These are phyloP conservation scores for Hygrocybe coccinea DNA, from an alignment of 768 basidiomycete genomes.

Conservation along the genomic window DNA sequence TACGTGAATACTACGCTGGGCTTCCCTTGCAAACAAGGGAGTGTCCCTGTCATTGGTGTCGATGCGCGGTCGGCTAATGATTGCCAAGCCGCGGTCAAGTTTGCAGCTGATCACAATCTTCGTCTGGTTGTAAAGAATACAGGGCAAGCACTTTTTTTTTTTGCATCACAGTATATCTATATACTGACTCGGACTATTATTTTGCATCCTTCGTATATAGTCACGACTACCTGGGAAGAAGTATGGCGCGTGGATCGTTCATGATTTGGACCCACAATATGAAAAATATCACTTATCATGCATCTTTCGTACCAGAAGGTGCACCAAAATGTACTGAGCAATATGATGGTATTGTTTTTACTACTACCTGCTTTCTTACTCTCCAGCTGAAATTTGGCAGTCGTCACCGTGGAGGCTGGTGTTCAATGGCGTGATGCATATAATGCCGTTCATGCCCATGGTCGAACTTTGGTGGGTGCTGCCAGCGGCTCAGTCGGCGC, in stretches of 20 bases:
- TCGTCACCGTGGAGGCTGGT: constrained; percentile 36
- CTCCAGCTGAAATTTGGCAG: constrained; percentile 11
- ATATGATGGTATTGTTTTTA: constrained; percentile 15
- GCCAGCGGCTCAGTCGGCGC: constrained; percentile 35
- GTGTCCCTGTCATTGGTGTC: constrained; percentile 38
- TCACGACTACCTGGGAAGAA: constrained; percentile 39
- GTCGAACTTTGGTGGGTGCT: constrained; percentile 42
- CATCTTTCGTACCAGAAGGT: constrained; percentile 30
- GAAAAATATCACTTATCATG: constrained; percentile 34
- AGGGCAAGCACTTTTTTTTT: constrained; percentile 6
- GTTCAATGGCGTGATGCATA: constrained; percentile 46
- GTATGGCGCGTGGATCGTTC: constrained; percentile 33
- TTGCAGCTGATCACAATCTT: constrained; percentile 27
- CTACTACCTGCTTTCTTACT: not conserved
- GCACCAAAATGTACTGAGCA: constrained; percentile 14
- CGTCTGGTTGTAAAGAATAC: constrained; percentile 24
- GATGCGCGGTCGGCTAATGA: constrained; percentile 37
- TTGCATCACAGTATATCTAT: not conserved
- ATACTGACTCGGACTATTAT: not conserved
- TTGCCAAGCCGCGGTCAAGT: constrained; percentile 34
- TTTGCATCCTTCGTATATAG: constrained; percentile 1
- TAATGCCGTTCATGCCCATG: constrained; percentile 32
- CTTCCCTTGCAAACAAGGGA: constrained; percentile 42
- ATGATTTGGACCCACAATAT: constrained; percentile 40
- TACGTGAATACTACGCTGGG: constrained; percentile 42